Conservation (phyloP, 345 rosid genomes). For the Isatis tinctoria region DNA sequence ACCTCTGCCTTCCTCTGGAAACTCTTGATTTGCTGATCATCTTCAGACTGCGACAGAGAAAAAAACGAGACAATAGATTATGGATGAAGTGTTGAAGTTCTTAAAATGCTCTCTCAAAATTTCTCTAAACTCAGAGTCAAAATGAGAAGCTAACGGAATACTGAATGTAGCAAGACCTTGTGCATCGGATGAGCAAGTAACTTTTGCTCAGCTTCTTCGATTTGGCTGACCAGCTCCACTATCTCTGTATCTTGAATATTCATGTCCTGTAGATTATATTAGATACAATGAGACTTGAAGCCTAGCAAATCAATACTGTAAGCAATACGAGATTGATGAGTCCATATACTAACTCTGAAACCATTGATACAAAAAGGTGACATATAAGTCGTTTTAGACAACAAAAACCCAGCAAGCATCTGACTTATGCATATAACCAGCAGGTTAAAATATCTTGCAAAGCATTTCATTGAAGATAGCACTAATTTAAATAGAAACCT, state of each 20-base stretch:
- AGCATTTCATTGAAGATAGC: neutral
- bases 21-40: conserved; percentile 69
- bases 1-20: conserved; percentile 90
- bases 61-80: neutral
- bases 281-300: conserved; percentile 4
- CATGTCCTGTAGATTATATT: conserved; percentile 70
- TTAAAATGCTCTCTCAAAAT: neutral
- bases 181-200: conserved; percentile 80
- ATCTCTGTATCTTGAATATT: conserved; percentile 86
- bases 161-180: conserved; percentile 52
- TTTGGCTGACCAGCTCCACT: conserved; percentile 73
- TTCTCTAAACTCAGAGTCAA: neutral
- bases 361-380: neutral
- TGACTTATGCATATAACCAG: neutral
- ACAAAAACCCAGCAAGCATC: neutral
- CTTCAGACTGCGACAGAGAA: conserved; percentile 61
- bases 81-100: neutral
- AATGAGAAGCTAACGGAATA: neutral
- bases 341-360: neutral
- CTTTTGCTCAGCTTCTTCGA: conserved; percentile 80
- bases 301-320: neutral
- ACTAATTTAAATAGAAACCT: conserved; percentile 29
- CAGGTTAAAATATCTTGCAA: neutral
- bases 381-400: neutral
- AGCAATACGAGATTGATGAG: conserved; percentile 1